Base-by-base conservation (phyloP, 1,284 basidiomycete species). In the Dichomitus squalens region DNA sequence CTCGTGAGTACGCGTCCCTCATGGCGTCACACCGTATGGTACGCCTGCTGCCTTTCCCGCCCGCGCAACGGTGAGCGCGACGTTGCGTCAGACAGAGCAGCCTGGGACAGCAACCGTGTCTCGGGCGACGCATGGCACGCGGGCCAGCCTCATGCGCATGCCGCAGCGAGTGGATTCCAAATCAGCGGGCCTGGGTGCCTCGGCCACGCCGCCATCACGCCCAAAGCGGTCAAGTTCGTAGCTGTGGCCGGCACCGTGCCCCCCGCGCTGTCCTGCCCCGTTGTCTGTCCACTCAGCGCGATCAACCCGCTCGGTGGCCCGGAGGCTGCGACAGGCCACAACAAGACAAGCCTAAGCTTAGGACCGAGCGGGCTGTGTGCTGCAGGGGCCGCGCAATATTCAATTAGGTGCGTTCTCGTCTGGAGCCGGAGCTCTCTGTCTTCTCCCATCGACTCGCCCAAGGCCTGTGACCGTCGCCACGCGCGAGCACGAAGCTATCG, bases 121-220 rank as follows among this genome's bases (percentile, higher is more conserved):
- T 9, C n/a, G 44, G 44, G 8, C 31, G 27, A 35, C 49, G 52
- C 29, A 31, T n/a, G n/a, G n/a, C 29, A 31, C 11, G 29, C 11
- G 29, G 29, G 29, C 29, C 5, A n/a, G n/a, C n/a, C n/a, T n/a
- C n/a, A 31, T 31, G 11, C 11, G 11, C 11, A 47, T 41, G 27
- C 31, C 47, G 47, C 47, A 49, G 46, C 18, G n/a, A 39, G 40
- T 47, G 39, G 25, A 51, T 63, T 40, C 51, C 58, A 51, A 53
- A 55, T 47, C 23, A 29, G 58, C 53, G 20, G 31, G 18, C 31
- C 55, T 59, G 52, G 20, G 57, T 53, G 52, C 55, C 53, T 63
- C 55, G 50, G 46, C 49, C 51, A 48, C 58, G 60, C 55, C 58
- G 58, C 58, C 61, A 63, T 63, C 61, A 63, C 25, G 25, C 61